These are phyloP conservation scores for Polychaeton citri DNA, from an alignment of 2,329 filamentous ascomycete species.

Conservation along the genomic window DNA sequence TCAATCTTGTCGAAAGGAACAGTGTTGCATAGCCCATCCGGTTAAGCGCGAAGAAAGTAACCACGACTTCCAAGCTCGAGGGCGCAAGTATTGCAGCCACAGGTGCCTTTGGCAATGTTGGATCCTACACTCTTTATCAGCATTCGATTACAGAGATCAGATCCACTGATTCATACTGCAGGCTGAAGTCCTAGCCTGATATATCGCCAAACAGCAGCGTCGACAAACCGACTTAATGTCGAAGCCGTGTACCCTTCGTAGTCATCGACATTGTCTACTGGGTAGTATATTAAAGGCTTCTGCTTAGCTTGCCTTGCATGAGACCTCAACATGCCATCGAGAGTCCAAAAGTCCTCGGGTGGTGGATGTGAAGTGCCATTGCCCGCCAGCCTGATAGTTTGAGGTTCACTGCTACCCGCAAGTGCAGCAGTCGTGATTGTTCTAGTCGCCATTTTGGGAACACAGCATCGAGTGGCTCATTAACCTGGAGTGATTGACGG, in stretches of 20 bases:
- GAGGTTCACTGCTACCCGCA: neutral
- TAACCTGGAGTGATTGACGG: no score
- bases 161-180: slow-evolving; percentile 13
- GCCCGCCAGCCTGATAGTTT: neutral
- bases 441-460: neutral
- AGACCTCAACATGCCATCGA: slow-evolving; percentile 20
- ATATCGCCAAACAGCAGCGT: slow-evolving; percentile 15
- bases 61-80: slow-evolving; percentile 42
- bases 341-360: slow-evolving; percentile 15
- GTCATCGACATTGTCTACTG: slow-evolving; percentile 12
- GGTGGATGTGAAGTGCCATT: slow-evolving; percentile 7
- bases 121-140: no score
- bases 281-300: slow-evolving; percentile 19
- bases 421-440: neutral
- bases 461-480: no score
- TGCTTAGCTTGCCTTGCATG: slow-evolving; percentile 17
- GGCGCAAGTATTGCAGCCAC: slow-evolving; percentile 39
- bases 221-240: slow-evolving; percentile 14
- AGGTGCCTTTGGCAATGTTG: slow-evolving; percentile 11
- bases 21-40: slow-evolving; percentile 43
- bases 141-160: no score
- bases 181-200: slow-evolving; percentile 12
- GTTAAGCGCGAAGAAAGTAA: slow-evolving; percentile 40
- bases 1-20: slow-evolving; percentile 41
- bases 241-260: slow-evolving; percentile 18